Percentiles rank a stretch among this genome's conserved stretches.
These are phyloP conservation scores for Guillardia theta DNA, from an alignment of 78 protist genomes.

Conservation along the genomic window DNA sequence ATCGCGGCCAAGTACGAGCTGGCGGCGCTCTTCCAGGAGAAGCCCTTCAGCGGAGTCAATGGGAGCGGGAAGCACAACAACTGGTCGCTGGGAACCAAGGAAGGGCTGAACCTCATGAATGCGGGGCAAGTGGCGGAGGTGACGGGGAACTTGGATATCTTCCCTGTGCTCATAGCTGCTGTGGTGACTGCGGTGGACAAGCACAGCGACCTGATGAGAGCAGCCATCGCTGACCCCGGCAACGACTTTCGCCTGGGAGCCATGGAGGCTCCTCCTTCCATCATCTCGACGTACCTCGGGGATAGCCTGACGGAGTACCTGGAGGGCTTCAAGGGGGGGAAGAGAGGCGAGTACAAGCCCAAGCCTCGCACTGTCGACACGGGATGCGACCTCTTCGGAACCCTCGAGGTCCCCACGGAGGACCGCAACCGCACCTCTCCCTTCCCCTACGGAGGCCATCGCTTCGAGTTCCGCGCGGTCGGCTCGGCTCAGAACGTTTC, in stretches of 20 bases:
- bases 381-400: slow-evolving; percentile 37
- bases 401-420: slow-evolving; percentile 62
- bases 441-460: slow-evolving; percentile 86
- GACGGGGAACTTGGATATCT: slow-evolving; percentile 8
- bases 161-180: slow-evolving; percentile 55
- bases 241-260: slow-evolving; percentile 94
- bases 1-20: slow-evolving; percentile 44
- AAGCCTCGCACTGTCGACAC: background rate
- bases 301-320: slow-evolving; percentile 55
- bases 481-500: slow-evolving; percentile 82
- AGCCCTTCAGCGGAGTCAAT: slow-evolving; percentile 88
- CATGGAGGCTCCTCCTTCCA: slow-evolving; percentile 94
- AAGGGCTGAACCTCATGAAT: slow-evolving; percentile 75
- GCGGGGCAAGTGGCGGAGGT: slow-evolving; percentile 23
- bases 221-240: slow-evolving; percentile 66
- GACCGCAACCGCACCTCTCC: slow-evolving; percentile 96
- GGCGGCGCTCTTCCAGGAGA: slow-evolving; percentile 83
- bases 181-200: slow-evolving; percentile 36
- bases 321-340: background rate
- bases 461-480: slow-evolving; percentile 86
- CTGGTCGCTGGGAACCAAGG: slow-evolving; percentile 71
- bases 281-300: slow-evolving; percentile 90
- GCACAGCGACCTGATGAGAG: slow-evolving; percentile 72
- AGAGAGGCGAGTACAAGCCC: slow-evolving; percentile 39
- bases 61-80: slow-evolving; percentile 95